Evolutionary conservation across 352 stramenopile genomes (phyloP), one percentile per base, ranked within the genome.

Genomic region (Sclerospora graminicola): DNA sequence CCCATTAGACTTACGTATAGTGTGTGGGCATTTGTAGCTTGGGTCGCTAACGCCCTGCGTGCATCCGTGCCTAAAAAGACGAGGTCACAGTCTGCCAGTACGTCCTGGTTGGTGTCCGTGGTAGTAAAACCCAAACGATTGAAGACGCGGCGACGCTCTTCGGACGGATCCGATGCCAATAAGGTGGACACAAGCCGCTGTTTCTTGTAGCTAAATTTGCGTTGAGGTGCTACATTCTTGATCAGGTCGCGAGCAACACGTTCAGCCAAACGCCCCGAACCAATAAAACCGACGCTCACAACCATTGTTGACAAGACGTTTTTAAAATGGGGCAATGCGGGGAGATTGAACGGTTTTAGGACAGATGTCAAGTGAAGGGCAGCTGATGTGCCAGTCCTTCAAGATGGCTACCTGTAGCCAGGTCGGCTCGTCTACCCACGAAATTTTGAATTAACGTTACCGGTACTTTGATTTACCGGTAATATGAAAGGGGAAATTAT

Each of bases 1-100:
- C 66, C 70, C 70, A 82, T 82, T 37, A 86, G 60, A 37, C 66
- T 81, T 37, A 86, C 74, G 45, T 82, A 86, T 2, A 86, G 66
- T 19, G 64, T 79, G 40, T 79, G 66, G 13, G 38, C 45, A 23
- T 54, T 60, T 8, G 44, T 48, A n/a, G 60, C 39, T 8, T 50
- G 51, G 4, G 52, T 45, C 21, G 54, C 53, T 24, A 86, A 53
- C 36, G 66, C 70, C 23, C 79, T 52, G 10, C 64, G 68, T 0
- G 57, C 62, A 34, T 66, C 78, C 9, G 70, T 84, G 37, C 68
- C 70, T 20, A 86, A 49, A 44, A 86, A 84, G 19, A 86, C 74
- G 18, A 86, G 48, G 54, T 86, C 70, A 41, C 74, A 86, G 50
- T 82, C 69, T 4, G 60, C 58, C n/a, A 86, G 43, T 15, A 86